Conservation (phyloP, 306 rosid species). For the Cucurbita pepo region DNA sequence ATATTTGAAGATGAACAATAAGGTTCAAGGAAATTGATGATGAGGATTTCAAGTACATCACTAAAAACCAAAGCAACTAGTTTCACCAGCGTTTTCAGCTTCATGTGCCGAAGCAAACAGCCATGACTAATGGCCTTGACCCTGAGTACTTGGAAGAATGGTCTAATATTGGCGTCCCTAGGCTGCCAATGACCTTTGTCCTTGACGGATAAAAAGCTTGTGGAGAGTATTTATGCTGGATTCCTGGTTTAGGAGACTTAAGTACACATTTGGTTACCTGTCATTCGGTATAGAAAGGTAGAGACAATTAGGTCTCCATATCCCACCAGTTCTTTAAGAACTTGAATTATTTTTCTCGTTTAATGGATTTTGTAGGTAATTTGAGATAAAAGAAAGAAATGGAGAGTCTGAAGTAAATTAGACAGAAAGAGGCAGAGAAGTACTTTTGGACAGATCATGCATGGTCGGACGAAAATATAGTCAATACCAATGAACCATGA, state of each 20-base stretch:
- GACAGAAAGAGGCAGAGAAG: neutral
- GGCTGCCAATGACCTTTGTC: slow-evolving; percentile 38
- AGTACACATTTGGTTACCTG: slow-evolving; percentile 74
- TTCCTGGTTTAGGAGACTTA: slow-evolving; percentile 50
- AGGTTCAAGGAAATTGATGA: neutral
- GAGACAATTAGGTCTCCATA: slow-evolving; percentile 20
- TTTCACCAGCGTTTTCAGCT: slow-evolving; percentile 55
- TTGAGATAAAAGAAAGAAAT: neutral
- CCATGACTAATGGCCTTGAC: slow-evolving; percentile 21
- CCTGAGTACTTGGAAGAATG: slow-evolving; percentile 20
- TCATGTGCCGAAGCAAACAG: slow-evolving; percentile 36
- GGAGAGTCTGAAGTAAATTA: neutral
- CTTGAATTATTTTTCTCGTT: neutral
- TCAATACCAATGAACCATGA: neutral
- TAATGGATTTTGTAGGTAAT: neutral
- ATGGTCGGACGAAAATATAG: neutral
- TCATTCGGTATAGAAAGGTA: slow-evolving; percentile 44
- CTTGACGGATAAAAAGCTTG: slow-evolving; percentile 36
- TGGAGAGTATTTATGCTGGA: slow-evolving; percentile 36
- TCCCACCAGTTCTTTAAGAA: slow-evolving; percentile 1
- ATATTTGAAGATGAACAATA: neutral
- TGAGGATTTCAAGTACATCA: neutral
- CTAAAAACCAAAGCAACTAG: neutral
- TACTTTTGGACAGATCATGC: neutral
- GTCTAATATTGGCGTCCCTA: slow-evolving; percentile 24